Evolutionary conservation across 164 flowering plant species (phyloP).

Genomic region (Vitis amurensis): DNA sequence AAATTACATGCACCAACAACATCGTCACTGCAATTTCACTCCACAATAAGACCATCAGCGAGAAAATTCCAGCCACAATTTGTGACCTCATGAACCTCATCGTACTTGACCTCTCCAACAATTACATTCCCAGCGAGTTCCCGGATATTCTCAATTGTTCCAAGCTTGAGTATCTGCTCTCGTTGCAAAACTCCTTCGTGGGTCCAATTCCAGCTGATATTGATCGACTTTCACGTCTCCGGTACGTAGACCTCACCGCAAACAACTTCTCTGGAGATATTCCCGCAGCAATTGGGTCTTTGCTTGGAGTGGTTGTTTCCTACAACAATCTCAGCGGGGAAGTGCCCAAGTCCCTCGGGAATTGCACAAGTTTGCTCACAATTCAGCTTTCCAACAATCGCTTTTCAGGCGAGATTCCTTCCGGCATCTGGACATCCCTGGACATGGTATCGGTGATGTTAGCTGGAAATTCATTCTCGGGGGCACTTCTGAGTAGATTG

Average conservation of each 20-base stretch:
- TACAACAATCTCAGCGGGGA: slow-evolving; percentile 55
- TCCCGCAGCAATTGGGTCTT: slow-evolving; percentile 40
- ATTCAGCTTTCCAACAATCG: slow-evolving; percentile 43
- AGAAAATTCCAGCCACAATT: slow-evolving; percentile 37
- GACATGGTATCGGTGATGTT: slow-evolving; percentile 34
- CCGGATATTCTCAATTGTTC: slow-evolving; percentile 55
- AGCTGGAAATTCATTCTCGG: slow-evolving; percentile 48
- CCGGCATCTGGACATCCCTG: slow-evolving; percentile 40
- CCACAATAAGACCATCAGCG: slow-evolving; percentile 19
- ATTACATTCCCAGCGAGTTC: slow-evolving; percentile 57
- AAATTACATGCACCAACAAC: slow-evolving; percentile 35
- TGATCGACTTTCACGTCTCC: slow-evolving; percentile 39
- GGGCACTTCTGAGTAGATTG: slow-evolving; percentile 38
- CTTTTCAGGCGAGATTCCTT: slow-evolving; percentile 59
- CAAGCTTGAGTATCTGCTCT: slow-evolving; percentile 46
- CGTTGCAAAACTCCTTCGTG: slow-evolving; percentile 58
- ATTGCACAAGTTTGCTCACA: slow-evolving; percentile 39
- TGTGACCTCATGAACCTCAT: slow-evolving; percentile 56
- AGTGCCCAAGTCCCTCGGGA: slow-evolving; percentile 55
- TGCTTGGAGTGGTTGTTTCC: slow-evolving; percentile 48
- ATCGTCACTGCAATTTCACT: slow-evolving; percentile 42
- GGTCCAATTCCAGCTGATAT: slow-evolving; percentile 61
- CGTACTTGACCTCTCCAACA: slow-evolving; percentile 36
- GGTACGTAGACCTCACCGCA: slow-evolving; percentile 35
- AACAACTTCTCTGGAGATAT: slow-evolving; percentile 83